These are phyloP conservation scores for Leccinum truebloodii DNA, from an alignment of 768 basidiomycete species.

Conservation along the genomic window DNA sequence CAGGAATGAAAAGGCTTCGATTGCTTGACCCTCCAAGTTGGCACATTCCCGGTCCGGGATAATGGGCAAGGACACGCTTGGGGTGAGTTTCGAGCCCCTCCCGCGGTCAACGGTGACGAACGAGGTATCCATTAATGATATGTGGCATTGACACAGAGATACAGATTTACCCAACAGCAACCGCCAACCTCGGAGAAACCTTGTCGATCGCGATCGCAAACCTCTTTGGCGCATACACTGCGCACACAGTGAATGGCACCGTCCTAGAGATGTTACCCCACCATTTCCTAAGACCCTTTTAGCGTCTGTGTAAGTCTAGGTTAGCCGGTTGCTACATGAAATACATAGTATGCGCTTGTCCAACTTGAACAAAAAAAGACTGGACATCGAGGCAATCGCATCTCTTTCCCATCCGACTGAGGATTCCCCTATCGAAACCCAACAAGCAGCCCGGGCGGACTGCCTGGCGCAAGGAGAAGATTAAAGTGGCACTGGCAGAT, in stretches of 20 bases:
- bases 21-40: no score
- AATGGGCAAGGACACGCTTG: slow-evolving; percentile 22
- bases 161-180: background rate
- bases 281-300: no score
- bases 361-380: no score
- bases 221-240: background rate
- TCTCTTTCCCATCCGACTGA: background rate
- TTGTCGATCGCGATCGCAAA: background rate
- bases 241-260: background rate
- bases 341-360: no score
- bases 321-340: no score
- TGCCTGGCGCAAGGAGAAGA: background rate
- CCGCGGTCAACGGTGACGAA: slow-evolving; percentile 25
- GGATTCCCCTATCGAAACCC: background rate
- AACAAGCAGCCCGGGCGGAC: background rate
- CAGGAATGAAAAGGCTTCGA: no score
- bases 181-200: background rate
- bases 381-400: background rate
- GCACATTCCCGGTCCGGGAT: slow-evolving; percentile 7
- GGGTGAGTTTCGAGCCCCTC: slow-evolving; percentile 17
- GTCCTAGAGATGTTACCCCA: no score
- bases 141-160: background rate
- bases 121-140: slow-evolving; percentile 7
- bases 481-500: background rate
- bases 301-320: no score